Evolutionary conservation across 192 early-diverging fungal genomes (phyloP).

Genomic region (Thamnidium elegans): DNA sequence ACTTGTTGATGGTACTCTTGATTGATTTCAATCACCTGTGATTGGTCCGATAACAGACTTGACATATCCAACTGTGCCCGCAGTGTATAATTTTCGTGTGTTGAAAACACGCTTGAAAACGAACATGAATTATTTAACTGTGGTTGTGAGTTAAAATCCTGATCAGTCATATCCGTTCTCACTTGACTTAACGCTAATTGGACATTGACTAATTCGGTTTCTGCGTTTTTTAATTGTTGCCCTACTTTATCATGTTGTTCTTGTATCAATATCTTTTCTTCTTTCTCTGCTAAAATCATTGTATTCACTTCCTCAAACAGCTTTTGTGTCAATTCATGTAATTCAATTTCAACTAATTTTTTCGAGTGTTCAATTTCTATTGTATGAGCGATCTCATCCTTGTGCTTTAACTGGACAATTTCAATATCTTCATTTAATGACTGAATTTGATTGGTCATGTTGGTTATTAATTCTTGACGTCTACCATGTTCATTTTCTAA

Average conservation of each 20-base stretch:
- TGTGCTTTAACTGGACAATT: slow-evolving; percentile 62
- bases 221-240: slow-evolving; percentile 55
- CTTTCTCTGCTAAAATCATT: slow-evolving; percentile 75
- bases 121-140: neutral
- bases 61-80: slow-evolving; percentile 46
- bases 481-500: neutral
- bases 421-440: slow-evolving; percentile 58
- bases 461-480: neutral
- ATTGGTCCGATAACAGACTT: neutral
- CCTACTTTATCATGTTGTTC: slow-evolving; percentile 44
- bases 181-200: slow-evolving; percentile 77
- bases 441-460: neutral
- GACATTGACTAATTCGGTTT: slow-evolving; percentile 59
- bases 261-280: slow-evolving; percentile 46
- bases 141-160: slow-evolving; percentile 28
- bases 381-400: slow-evolving; percentile 74
- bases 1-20: slow-evolving; percentile 27
- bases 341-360: slow-evolving; percentile 80
- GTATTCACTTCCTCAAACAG: slow-evolving; percentile 90
- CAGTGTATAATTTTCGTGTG: slow-evolving; percentile 18
- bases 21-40: neutral
- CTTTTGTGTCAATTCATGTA: slow-evolving; percentile 81
- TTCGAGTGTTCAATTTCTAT: slow-evolving; percentile 82
- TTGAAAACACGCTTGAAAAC: slow-evolving; percentile 20
- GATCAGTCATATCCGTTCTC: slow-evolving; percentile 65